phyloP scores from a whole-genome alignment of 208 protist species.

The Wallacemonas sp. region DNA sequence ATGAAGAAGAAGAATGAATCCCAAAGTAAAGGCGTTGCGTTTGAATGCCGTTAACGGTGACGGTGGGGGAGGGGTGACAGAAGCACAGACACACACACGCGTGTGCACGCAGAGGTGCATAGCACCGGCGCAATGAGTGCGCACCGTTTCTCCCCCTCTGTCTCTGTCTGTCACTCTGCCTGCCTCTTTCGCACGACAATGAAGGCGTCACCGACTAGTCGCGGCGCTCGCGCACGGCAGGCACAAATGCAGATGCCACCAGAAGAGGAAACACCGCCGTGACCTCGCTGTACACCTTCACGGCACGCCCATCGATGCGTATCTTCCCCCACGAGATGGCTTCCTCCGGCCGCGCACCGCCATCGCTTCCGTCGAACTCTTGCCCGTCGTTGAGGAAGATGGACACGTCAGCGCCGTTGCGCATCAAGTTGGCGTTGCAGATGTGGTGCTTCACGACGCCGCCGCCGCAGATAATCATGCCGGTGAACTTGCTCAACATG shows the following conservation, averaged over 20 bases:
- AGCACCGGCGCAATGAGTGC: no score
- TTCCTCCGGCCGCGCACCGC: conserved; percentile 98
- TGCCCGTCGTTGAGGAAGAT: conserved; percentile 98
- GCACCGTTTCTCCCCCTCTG: neutral
- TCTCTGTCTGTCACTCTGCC: neutral
- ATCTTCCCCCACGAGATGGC: conserved; percentile 99
- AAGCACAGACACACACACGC: neutral
- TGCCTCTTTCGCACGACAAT: neutral
- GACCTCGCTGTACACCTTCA: conserved; percentile 98
- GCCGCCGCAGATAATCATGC: conserved; percentile 98
- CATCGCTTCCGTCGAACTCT: conserved; percentile 99
- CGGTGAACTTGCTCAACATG: conserved; percentile 93
- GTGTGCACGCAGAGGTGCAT: neutral
- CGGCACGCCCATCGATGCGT: conserved; percentile 89
- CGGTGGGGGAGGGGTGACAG: no score
- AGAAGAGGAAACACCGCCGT: conserved; percentile 97
- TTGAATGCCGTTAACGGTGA: neutral
- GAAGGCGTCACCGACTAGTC: neutral
- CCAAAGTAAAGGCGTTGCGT: neutral
- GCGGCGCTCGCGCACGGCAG: conserved; percentile 38
- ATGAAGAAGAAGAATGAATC: conserved; percentile 16
- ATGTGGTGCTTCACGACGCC: conserved; percentile 99
- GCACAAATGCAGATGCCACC: conserved; percentile 94
- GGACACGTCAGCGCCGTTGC: conserved; percentile 98
- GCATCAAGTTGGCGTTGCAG: conserved; percentile 99